Conservation (phyloP, 1,139 yeast species). For the Blastobotrys buckinghamii region DNA sequence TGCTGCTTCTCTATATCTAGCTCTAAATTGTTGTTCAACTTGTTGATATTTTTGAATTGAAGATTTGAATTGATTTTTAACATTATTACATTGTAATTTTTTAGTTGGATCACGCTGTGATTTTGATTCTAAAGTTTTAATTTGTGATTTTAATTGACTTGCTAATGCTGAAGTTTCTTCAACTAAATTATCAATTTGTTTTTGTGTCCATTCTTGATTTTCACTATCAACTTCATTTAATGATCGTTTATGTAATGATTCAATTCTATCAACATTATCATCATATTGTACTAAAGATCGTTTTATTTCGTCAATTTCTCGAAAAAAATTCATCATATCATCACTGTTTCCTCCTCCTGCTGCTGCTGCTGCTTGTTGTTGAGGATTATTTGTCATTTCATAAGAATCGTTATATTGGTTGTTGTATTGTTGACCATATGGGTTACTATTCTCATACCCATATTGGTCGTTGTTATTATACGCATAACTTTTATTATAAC, state of each 20-base stretch:
- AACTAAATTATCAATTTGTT: constrained; percentile 70
- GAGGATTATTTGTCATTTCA: constrained; percentile 21
- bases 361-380: constrained; percentile 3
- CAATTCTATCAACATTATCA: constrained; percentile 68
- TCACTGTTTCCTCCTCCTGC: constrained; percentile 21
- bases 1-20: constrained; percentile 80
- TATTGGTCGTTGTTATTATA: neutral
- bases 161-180: constrained; percentile 79
- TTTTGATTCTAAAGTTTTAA: constrained; percentile 69
- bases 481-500: neutral
- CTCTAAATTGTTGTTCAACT: constrained; percentile 82
- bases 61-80: constrained; percentile 78
- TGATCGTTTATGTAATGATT: constrained; percentile 74
- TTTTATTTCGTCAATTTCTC: constrained; percentile 77
- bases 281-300: constrained; percentile 76
- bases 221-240: constrained; percentile 76
- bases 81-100: constrained; percentile 84
- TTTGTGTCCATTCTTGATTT: constrained; percentile 64
- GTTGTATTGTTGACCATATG: constrained; percentile 1
- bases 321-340: constrained; percentile 75
- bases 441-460: neutral
- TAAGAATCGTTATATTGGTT: constrained; percentile 9
- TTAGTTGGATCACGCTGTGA: constrained; percentile 70
- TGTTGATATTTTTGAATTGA: constrained; percentile 82
- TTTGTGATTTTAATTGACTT: constrained; percentile 63